phyloP scores from a whole-genome alignment of 768 basidiomycete genomes.

The Serpula lacrymans region DNA sequence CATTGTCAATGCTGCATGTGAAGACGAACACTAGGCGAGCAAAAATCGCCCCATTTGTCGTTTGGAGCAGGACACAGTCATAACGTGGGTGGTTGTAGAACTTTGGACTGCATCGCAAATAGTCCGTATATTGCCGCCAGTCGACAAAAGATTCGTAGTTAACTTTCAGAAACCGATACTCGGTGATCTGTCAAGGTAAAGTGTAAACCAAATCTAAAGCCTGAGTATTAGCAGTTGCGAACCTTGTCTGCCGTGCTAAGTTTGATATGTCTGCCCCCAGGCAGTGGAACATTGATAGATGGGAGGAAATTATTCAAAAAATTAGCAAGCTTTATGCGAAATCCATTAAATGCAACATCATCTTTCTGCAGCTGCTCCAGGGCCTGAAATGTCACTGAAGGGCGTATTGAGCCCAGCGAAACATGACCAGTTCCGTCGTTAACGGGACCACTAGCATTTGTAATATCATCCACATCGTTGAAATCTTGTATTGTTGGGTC shows the following conservation, averaged over 20 bases:
- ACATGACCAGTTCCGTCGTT: constrained; percentile 3
- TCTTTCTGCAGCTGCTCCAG: not conserved
- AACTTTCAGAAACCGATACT: constrained; percentile 23
- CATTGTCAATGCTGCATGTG: constrained; percentile 9
- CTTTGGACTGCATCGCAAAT: constrained; percentile 24
- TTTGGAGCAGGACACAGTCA: constrained; percentile 26
- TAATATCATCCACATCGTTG: not conserved
- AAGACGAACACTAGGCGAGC: constrained; percentile 18
- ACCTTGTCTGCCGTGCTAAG: too few species aligned
- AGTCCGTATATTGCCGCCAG: constrained; percentile 24
- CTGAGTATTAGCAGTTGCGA: too few species aligned
- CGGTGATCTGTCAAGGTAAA: constrained; percentile 16
- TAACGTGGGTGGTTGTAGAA: constrained; percentile 26
- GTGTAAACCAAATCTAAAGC: too few species aligned
- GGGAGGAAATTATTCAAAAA: constrained; percentile 3
- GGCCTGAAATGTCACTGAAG: not conserved
- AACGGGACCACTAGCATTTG: too few species aligned
- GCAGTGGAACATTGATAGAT: not conserved
- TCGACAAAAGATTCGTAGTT: constrained; percentile 24
- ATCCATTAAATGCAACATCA: constrained; percentile 2
- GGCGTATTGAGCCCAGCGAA: constrained; percentile 2
- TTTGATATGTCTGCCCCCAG: too few species aligned
- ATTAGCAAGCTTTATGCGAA: constrained; percentile 2
- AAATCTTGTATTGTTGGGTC: not conserved
- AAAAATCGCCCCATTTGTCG: constrained; percentile 12